These are phyloP conservation scores for Phytophthora hybrid DNA, from an alignment of 352 stramenopile species.

Conservation along the genomic window DNA sequence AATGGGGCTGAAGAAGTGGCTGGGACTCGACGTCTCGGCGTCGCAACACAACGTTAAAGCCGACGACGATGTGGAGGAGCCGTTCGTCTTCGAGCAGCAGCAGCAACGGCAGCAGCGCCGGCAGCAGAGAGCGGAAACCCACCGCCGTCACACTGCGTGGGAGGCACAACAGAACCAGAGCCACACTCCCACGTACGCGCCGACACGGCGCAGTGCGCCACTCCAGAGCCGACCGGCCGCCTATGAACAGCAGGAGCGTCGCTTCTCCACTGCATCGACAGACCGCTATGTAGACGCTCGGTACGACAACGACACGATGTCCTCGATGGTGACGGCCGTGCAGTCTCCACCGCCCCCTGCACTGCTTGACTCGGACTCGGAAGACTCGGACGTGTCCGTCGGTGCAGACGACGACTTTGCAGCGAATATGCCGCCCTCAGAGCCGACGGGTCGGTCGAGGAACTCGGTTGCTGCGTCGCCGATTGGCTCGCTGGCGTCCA, in stretches of 20 bases:
- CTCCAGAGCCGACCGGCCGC: slow-evolving; percentile 6
- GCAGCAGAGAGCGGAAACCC: slow-evolving; percentile 19
- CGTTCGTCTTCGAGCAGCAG: slow-evolving; percentile 13
- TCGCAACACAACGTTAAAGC: slow-evolving; percentile 32
- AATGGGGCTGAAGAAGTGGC: slow-evolving; percentile 78
- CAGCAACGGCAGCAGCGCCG: slow-evolving; percentile 7
- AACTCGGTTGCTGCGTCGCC: slow-evolving; percentile 20
- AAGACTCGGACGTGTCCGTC: slow-evolving; percentile 42
- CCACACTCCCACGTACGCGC: slow-evolving; percentile 11
- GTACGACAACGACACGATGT: slow-evolving; percentile 39
- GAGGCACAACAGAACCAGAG: slow-evolving; percentile 24
- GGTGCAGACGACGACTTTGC: slow-evolving; percentile 37
- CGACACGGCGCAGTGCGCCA: slow-evolving; percentile 17
- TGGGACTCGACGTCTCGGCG: slow-evolving; percentile 58
- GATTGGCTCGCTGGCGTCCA: slow-evolving; percentile 6
- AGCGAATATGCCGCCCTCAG: slow-evolving; percentile 10
- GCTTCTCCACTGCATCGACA: slow-evolving; percentile 33
- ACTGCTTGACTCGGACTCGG: slow-evolving; percentile 30
- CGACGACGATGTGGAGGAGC: slow-evolving; percentile 30
- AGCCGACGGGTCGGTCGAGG: slow-evolving; percentile 3
- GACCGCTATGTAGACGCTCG: slow-evolving; percentile 29
- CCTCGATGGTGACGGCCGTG: slow-evolving; percentile 37
- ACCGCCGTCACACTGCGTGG: slow-evolving; percentile 40
- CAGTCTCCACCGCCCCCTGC: slow-evolving; percentile 25
- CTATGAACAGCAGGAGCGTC: slow-evolving; percentile 16